Conservation (phyloP, 2,329 filamentous ascomycete species). For the Claviceps sp. region DNA sequence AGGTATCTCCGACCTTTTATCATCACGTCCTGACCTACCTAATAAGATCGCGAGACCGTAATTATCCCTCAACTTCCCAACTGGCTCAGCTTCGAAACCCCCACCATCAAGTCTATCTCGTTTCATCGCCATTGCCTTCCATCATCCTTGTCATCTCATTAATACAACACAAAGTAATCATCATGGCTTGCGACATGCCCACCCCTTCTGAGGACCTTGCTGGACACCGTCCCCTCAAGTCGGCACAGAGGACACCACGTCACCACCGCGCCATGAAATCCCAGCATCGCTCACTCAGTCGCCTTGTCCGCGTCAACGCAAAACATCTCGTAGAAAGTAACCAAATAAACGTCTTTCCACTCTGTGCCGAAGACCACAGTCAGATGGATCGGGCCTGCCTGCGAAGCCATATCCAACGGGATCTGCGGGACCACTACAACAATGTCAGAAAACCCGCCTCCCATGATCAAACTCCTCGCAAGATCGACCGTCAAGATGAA, state of each 20-base stretch:
- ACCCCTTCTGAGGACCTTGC: not conserved
- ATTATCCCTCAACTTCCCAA: no score
- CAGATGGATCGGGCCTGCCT: constrained; percentile 12
- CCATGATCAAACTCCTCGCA: not conserved
- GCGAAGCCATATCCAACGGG: constrained; percentile 5
- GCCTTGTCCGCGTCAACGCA: constrained; percentile 19
- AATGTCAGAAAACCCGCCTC: not conserved
- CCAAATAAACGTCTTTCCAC: constrained; percentile 4
- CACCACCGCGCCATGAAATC: constrained; percentile 2
- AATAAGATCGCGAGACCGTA: not conserved
- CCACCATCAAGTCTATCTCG: not conserved
- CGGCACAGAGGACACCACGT: not conserved
- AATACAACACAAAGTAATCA: no score
- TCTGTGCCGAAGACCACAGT: constrained; percentile 2
- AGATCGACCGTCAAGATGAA: constrained; percentile 9
- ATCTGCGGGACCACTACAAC: constrained; percentile 5
- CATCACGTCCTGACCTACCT: not conserved
- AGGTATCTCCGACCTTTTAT: not conserved
- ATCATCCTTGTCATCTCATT: not conserved
- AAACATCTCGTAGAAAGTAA: constrained; percentile 16
- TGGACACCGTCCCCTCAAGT: not conserved
- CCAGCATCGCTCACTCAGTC: constrained; percentile 6
- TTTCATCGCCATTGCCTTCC: not conserved
- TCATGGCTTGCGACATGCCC: not conserved
- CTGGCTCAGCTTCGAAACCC: not conserved